Conservation (phyloP, 2,329 filamentous ascomycete species). For the Pseudogymnoascus sp. region DNA sequence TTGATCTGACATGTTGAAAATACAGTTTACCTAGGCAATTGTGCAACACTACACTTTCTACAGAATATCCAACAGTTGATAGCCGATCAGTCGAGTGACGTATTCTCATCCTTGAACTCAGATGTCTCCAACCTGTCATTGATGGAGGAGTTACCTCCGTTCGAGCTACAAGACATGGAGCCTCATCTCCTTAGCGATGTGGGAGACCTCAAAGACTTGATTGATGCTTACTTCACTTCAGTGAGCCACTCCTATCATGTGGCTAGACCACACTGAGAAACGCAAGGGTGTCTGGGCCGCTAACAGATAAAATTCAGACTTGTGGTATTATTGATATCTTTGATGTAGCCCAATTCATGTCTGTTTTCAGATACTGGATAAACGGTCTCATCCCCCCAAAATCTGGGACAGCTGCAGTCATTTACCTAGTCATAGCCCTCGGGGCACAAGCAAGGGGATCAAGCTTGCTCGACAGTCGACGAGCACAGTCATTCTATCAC, state of each 20-base stretch:
- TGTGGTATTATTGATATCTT: constrained; percentile 11
- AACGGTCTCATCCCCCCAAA: neutral
- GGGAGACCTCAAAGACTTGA: neutral
- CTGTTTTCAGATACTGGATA: neutral
- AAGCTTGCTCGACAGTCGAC: constrained; percentile 24
- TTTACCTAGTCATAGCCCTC: constrained; percentile 27
- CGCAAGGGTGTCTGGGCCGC: neutral
- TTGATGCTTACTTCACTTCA: constrained; percentile 5
- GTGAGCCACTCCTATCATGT: neutral
- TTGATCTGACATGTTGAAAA: neutral
- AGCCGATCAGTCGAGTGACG: constrained; percentile 5
- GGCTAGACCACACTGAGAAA: neutral
- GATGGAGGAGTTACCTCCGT: constrained; percentile 1
- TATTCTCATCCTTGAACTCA: constrained; percentile 4
- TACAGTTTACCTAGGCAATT: constrained; percentile 15
- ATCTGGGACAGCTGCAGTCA: constrained; percentile 9
- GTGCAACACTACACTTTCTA: constrained; percentile 14
- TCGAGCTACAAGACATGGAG: constrained; percentile 12
- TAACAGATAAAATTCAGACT: constrained; percentile 2
- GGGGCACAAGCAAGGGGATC: constrained; percentile 27
- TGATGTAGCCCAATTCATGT: neutral
- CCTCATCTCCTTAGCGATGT: constrained; percentile 13
- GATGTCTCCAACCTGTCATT: neutral
- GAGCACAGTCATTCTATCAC: constrained; percentile 29
- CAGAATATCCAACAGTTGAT: constrained; percentile 9